Evolutionary conservation across 352 stramenopile species (phyloP).

Genomic region (Pythium folliculosum): DNA sequence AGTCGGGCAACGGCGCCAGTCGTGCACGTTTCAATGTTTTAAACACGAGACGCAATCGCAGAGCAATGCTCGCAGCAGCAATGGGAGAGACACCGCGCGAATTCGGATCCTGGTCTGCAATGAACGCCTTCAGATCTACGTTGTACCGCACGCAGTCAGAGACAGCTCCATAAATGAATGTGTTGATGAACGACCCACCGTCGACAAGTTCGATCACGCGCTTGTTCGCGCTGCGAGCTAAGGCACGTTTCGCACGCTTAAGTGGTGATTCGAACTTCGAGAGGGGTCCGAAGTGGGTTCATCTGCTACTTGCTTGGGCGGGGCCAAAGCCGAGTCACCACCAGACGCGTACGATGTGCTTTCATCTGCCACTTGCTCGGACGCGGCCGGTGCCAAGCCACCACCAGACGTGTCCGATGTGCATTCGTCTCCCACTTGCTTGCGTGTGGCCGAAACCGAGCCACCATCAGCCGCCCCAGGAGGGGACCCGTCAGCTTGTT

Average conservation of each 20-base stretch:
- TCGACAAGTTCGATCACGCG: neutral
- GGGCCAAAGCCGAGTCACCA: neutral
- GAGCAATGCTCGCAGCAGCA: neutral
- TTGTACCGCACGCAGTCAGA: neutral
- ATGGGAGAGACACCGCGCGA: neutral
- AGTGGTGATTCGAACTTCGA: neutral
- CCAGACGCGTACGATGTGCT: neutral
- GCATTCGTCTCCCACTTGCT: too few relatives aligned
- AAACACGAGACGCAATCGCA: slow-evolving; percentile 6
- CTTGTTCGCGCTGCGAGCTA: neutral
- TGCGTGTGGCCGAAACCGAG: too few relatives aligned
- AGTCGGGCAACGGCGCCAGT: slow-evolving; percentile 6
- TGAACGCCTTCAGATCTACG: slow-evolving; percentile 7
- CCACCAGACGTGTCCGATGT: too few relatives aligned
- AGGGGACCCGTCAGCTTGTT: too few relatives aligned
- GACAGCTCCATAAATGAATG: neutral
- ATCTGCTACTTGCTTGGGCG: neutral
- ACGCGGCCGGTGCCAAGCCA: too few relatives aligned
- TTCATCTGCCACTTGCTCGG: too few relatives aligned
- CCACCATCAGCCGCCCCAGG: too few relatives aligned
- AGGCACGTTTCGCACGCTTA: neutral
- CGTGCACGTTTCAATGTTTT: neutral
- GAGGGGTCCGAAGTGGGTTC: neutral
- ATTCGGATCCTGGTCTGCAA: neutral
- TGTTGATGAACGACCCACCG: neutral